phyloP scores from a whole-genome alignment of 2,329 filamentous ascomycete genomes.

The Verticillium klebahnii region DNA sequence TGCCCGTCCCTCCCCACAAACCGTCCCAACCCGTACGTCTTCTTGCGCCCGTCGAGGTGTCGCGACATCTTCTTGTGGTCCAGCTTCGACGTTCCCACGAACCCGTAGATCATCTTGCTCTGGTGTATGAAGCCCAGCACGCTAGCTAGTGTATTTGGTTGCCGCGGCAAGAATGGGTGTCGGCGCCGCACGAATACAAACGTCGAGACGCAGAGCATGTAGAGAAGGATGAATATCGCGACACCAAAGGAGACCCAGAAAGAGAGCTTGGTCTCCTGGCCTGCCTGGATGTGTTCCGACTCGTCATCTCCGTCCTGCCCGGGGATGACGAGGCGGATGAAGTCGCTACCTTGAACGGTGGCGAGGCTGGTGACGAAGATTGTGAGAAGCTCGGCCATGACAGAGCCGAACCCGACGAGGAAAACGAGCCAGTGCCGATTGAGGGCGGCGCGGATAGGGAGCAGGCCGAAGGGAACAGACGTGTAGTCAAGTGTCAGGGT shows the following conservation, averaged over 20 bases:
- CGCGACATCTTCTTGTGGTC: conserved; percentile 57
- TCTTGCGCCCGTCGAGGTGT: conserved; percentile 54
- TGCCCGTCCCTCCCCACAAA: conserved; percentile 68
- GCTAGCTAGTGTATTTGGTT: conserved; percentile 73
- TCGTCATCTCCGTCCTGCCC: not conserved
- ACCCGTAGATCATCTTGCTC: conserved; percentile 73
- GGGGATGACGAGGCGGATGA: conserved; percentile 33
- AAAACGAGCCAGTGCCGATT: conserved; percentile 64
- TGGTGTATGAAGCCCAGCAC: conserved; percentile 76
- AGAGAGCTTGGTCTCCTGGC: conserved; percentile 56
- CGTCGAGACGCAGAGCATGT: conserved; percentile 55
- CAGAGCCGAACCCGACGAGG: conserved; percentile 63
- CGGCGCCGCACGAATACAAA: conserved; percentile 59
- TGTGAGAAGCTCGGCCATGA: conserved; percentile 70
- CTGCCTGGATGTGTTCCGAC: conserved; percentile 31
- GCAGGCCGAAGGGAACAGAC: conserved; percentile 62
- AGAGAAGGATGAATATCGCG: conserved; percentile 59
- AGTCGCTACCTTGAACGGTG: conserved; percentile 58
- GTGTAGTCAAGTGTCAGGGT: conserved; percentile 70
- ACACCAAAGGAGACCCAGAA: conserved; percentile 64
- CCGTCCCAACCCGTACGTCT: conserved; percentile 74
- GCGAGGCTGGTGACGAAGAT: conserved; percentile 64
- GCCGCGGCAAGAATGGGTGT: conserved; percentile 68
- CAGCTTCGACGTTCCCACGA: conserved; percentile 64
- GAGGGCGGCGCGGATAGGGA: conserved; percentile 55